phyloP scores from a whole-genome alignment of 495 filamentous ascomycete species.

The Hyaloscypha finlandica region DNA sequence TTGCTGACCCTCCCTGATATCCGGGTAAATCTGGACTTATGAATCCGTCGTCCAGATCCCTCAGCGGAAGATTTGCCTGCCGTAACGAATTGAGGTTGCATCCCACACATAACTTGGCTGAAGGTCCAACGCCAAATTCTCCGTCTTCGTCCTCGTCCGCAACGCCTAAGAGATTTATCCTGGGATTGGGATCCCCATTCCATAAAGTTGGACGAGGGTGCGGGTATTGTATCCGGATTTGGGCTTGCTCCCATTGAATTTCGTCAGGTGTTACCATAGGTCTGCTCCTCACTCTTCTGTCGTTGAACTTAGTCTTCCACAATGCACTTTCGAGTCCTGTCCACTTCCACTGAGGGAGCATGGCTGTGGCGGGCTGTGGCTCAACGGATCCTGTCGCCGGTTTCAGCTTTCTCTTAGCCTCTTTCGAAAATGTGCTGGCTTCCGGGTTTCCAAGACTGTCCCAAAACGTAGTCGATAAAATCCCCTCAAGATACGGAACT shows the following conservation, averaged over 20 bases:
- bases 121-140: neutral
- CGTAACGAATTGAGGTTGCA: neutral
- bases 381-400: neutral
- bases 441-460: neutral
- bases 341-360: constrained; percentile 5
- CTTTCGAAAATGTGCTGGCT: neutral
- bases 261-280: neutral
- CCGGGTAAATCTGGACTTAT: neutral
- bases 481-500: constrained; percentile 9
- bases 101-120: neutral
- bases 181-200: neutral
- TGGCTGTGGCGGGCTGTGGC: neutral
- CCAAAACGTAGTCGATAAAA: constrained; percentile 10
- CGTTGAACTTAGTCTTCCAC: neutral
- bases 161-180: neutral
- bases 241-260: neutral
- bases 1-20: neutral
- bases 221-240: neutral
- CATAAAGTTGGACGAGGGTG: neutral
- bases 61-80: neutral
- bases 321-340: neutral
- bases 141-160: neutral
- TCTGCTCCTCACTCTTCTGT: neutral
- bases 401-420: constrained; percentile 7
- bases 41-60: neutral